phyloP scores from a whole-genome alignment of 805 yeast species.

The Wickerhamiella alocasiicola region DNA sequence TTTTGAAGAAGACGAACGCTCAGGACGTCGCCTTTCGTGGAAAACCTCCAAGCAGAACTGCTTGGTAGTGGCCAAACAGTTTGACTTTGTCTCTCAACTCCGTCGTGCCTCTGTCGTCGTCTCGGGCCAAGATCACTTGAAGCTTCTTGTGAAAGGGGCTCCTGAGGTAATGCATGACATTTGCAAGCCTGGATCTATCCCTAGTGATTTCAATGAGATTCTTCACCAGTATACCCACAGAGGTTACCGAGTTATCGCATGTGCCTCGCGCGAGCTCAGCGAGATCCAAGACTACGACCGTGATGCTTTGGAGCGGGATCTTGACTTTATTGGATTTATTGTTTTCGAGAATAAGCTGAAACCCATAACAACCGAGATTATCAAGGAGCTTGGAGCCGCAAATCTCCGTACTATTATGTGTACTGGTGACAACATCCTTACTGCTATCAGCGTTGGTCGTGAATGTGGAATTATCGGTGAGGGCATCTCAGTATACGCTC shows the following conservation, averaged over 20 bases:
- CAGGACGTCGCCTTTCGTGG: slow-evolving; percentile 13
- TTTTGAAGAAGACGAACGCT: slow-evolving; percentile 48
- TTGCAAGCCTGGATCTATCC: slow-evolving; percentile 60
- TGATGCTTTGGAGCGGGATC: slow-evolving; percentile 51
- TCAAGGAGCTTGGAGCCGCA: slow-evolving; percentile 51
- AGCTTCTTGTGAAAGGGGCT: slow-evolving; percentile 81
- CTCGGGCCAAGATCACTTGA: slow-evolving; percentile 27
- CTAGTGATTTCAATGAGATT: slow-evolving; percentile 58
- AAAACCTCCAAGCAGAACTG: slow-evolving; percentile 8
- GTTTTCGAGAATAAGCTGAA: slow-evolving; percentile 87
- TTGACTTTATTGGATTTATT: slow-evolving; percentile 76
- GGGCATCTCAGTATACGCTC: slow-evolving; percentile 44
- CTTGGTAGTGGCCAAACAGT: slow-evolving; percentile 41
- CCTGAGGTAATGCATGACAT: slow-evolving; percentile 83
- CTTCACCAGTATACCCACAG: slow-evolving; percentile 79
- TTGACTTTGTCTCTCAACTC: slow-evolving; percentile 72
- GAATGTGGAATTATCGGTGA: slow-evolving; percentile 58
- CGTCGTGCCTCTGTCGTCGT: slow-evolving; percentile 86
- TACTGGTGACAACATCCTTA: slow-evolving; percentile 90
- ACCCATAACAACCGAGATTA: slow-evolving; percentile 47
- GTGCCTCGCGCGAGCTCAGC: slow-evolving; percentile 63
- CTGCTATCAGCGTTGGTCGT: slow-evolving; percentile 85
- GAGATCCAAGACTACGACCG: slow-evolving; percentile 48
- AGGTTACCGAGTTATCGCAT: slow-evolving; percentile 91
- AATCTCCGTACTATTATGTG: slow-evolving; percentile 83